phyloP scores from a whole-genome alignment of 2,329 filamentous ascomycete genomes.

The Pseudopithomyces chartarum region DNA sequence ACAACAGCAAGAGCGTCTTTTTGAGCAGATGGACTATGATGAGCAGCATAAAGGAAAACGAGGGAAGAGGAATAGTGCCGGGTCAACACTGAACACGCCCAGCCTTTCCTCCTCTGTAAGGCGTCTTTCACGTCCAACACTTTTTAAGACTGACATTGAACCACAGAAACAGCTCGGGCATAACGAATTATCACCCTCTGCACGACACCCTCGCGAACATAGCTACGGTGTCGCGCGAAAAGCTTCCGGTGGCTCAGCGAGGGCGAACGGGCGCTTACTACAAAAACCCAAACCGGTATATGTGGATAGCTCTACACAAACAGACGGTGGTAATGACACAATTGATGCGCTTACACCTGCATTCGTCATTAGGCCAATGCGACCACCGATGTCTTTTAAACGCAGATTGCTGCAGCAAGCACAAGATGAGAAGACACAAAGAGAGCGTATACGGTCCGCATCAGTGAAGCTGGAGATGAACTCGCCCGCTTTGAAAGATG shows the following conservation, averaged over 20 bases:
- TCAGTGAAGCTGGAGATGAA: slow-evolving; percentile 40
- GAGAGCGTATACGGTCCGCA: slow-evolving; percentile 43
- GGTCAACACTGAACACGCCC: slow-evolving; percentile 58
- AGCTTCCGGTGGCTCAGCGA: slow-evolving; percentile 46
- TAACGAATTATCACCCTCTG: slow-evolving; percentile 42
- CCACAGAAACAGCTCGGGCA: slow-evolving; percentile 45
- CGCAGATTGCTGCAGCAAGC: slow-evolving; percentile 45
- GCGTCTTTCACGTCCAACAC: slow-evolving; percentile 13
- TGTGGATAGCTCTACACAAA: slow-evolving; percentile 42
- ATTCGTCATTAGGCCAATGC: slow-evolving; percentile 21
- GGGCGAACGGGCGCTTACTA: slow-evolving; percentile 36
- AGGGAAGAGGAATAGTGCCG: slow-evolving; percentile 62
- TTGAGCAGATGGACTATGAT: slow-evolving; percentile 64
- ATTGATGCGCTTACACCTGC: slow-evolving; percentile 17
- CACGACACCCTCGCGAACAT: slow-evolving; percentile 39
- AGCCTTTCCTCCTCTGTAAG: slow-evolving; percentile 51
- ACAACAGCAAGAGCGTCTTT: slow-evolving; percentile 65
- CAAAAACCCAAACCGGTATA: slow-evolving; percentile 40
- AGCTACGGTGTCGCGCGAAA: slow-evolving; percentile 42
- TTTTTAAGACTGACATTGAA: slow-evolving; percentile 24
- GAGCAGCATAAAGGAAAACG: slow-evolving; percentile 58
- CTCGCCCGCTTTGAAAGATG: slow-evolving; percentile 40
- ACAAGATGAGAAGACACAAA: slow-evolving; percentile 42
- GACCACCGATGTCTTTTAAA: slow-evolving; percentile 42
- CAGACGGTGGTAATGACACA: slow-evolving; percentile 23